These are phyloP conservation scores for Phytophthora cactorum DNA, from an alignment of 352 stramenopile genomes.

Conservation along the genomic window DNA sequence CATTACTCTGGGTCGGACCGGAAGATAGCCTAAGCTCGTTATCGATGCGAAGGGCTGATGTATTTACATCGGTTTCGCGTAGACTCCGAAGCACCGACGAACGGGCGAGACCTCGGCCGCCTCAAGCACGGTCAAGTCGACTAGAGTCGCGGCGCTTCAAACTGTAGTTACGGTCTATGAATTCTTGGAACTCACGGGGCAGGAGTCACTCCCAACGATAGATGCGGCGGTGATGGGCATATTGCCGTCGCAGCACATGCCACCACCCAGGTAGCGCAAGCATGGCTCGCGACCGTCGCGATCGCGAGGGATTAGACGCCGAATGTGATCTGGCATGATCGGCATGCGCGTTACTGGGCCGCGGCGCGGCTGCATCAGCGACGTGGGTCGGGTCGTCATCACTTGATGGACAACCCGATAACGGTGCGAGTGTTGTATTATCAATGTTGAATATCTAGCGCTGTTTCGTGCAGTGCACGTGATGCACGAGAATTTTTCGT, in stretches of 20 bases:
- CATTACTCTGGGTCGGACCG: too few relatives aligned
- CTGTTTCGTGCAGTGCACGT: too few relatives aligned
- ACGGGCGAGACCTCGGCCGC: constrained; percentile 9
- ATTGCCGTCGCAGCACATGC: constrained; percentile 13
- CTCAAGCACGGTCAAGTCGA: background rate
- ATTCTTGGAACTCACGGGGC: constrained; percentile 8
- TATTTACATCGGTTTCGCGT: constrained; percentile 12
- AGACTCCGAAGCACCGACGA: constrained; percentile 11
- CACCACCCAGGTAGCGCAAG: constrained; percentile 4
- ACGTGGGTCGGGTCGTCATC: too few relatives aligned
- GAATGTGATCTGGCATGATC: constrained; percentile 8
- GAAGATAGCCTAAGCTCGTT: too few relatives aligned
- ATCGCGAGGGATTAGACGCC: background rate
- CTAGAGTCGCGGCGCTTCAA: background rate
- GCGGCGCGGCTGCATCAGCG: too few relatives aligned
- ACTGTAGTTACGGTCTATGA: constrained; percentile 7
- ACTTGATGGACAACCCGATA: too few relatives aligned
- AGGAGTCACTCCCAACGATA: background rate
- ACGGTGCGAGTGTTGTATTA: too few relatives aligned
- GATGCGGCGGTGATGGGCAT: constrained; percentile 3
- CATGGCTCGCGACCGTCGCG: constrained; percentile 2
- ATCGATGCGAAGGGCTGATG: too few relatives aligned
- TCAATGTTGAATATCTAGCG: too few relatives aligned
- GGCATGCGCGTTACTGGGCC: background rate
- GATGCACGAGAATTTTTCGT: too few relatives aligned